Base-by-base conservation (phyloP, 495 filamentous ascomycete genomes). In the Xylaria bambusicola region DNA sequence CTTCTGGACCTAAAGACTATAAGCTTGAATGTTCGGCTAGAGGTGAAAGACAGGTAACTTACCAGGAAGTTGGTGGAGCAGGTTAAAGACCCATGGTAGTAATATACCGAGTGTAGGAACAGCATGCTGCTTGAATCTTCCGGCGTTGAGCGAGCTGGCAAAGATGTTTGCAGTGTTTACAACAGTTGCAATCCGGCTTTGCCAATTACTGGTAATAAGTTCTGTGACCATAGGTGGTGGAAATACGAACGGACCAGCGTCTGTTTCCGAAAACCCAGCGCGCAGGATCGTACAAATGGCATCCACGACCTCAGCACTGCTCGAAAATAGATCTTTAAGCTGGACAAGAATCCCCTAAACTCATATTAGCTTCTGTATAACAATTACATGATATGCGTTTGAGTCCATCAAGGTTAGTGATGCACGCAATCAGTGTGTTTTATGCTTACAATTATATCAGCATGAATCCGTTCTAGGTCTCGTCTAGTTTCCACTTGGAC, bases 81-180 rank as follows among this genome's bases (percentile, higher is more conserved):
- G 76, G 3, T 79, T 75, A 17, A 88, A 78, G 10, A 91, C 83
- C 74, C 91, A 87, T 2, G 78, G 73, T 7, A 91, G 73, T 12
- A 94, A 70, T 18, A 77, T 73, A 2, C 73, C 72, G 0, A 90
- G 80, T 33, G 82, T 78, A 6, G 67, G 61, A 23, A 64, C 63
- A 33, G 75, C 82, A 61, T 65, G 58, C 15, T 60, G 58, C 57
- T 62, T 52, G 58, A 70, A 36, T 62, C 65, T 52, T 57, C 77
- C 73, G 4, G 77, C 76, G 15, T 82, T 79, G 33, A 92, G 82
- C 17, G 84, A 84, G 15, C 82, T 85, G 40, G 94, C 78, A 61
- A 96, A 88, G 2, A 86, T 87, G 53, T 86, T 86, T 2, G 91
- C 91, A 9, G 89, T 93, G 21, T 84, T 86, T 49, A 97, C 84